A percentile compares a stretch with the other conserved stretches of the same genome.
Evolutionary conservation across 2,329 filamentous ascomycete species (phyloP).

Genomic region (Lasiodiplodia gonubiensis): DNA sequence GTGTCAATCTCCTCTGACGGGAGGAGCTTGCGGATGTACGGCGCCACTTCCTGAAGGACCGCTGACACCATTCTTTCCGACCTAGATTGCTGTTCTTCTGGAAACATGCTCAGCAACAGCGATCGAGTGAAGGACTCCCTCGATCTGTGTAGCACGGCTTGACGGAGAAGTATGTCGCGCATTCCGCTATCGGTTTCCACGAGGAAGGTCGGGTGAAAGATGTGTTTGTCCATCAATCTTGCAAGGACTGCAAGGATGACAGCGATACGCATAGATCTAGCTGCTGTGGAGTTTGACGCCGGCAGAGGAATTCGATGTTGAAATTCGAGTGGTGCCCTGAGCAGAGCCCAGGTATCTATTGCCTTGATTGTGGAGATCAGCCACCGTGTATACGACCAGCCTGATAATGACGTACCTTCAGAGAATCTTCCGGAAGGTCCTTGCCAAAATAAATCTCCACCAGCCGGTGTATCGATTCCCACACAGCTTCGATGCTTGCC

Average conservation of each 20-base stretch:
- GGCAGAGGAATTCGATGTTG: constrained; percentile 38
- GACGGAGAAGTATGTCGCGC: constrained; percentile 14
- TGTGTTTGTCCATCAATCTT: constrained; percentile 36
- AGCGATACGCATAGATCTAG: constrained; percentile 43
- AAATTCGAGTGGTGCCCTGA: constrained; percentile 26
- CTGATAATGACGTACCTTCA: background rate
- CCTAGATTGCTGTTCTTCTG: constrained; percentile 1
- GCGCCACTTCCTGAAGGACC: background rate
- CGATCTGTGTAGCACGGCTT: background rate
- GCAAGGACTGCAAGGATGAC: constrained; percentile 39
- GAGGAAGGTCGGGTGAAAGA: constrained; percentile 45
- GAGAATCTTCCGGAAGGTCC: background rate
- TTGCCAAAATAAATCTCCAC: background rate
- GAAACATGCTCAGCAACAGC: constrained; percentile 3
- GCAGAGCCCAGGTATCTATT: background rate
- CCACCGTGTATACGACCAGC: background rate
- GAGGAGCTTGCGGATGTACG: constrained; percentile 3
- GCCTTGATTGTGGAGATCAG: background rate
- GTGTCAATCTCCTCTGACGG: background rate
- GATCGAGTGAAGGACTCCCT: constrained; percentile 8
- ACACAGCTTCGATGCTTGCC: background rate
- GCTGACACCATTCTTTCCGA: background rate
- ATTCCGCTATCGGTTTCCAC: constrained; percentile 29
- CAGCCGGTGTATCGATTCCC: background rate
- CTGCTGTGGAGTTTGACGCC: constrained; percentile 38